These are phyloP conservation scores for Xylaria sp. DNA, from an alignment of 2,329 filamentous ascomycete species.

Conservation along the genomic window DNA sequence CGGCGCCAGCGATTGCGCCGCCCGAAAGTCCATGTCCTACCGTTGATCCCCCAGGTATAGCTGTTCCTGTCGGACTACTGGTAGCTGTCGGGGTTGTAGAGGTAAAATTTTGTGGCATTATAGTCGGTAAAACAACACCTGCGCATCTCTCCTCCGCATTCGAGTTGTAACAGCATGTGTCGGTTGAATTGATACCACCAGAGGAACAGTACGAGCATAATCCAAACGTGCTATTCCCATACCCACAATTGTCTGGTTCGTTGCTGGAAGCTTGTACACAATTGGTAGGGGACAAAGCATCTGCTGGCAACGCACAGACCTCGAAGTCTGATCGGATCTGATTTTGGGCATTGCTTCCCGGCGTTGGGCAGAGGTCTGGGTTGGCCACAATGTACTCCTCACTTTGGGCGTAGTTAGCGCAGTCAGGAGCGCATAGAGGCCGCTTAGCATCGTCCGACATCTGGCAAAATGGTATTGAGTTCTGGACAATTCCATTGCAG, in stretches of 20 bases:
- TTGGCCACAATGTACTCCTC: conserved; percentile 87
- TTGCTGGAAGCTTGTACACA: conserved; percentile 84
- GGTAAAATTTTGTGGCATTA: conserved; percentile 74
- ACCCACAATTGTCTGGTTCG: conserved; percentile 89
- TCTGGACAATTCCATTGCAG: conserved; percentile 94
- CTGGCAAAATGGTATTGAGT: conserved; percentile 77
- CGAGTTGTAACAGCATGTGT: conserved; percentile 91
- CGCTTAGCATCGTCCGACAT: conserved; percentile 72
- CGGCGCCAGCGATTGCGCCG: conserved; percentile 92
- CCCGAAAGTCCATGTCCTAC: conserved; percentile 68
- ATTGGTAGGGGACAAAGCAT: conserved; percentile 75
- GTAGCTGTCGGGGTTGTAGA: conserved; percentile 59
- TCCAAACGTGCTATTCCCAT: conserved; percentile 74
- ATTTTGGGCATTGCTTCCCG: conserved; percentile 72
- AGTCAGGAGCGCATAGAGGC: conserved; percentile 90
- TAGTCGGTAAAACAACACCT: conserved; percentile 80
- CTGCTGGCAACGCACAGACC: conserved; percentile 84
- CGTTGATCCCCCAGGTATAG: conserved; percentile 48
- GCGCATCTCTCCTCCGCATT: conserved; percentile 78
- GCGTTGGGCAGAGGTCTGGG: conserved; percentile 74
- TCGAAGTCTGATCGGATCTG: conserved; percentile 94
- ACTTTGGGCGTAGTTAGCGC: conserved; percentile 86
- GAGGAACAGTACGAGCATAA: conserved; percentile 88
- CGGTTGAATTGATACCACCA: conserved; percentile 89
- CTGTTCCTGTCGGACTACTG: conserved; percentile 55